A percentile compares a stretch with the other conserved stretches of the same genome.
Evolutionary conservation across 225 moss, liverwort and hornwort species (phyloP).

Genomic region (Bryum argenteum): DNA sequence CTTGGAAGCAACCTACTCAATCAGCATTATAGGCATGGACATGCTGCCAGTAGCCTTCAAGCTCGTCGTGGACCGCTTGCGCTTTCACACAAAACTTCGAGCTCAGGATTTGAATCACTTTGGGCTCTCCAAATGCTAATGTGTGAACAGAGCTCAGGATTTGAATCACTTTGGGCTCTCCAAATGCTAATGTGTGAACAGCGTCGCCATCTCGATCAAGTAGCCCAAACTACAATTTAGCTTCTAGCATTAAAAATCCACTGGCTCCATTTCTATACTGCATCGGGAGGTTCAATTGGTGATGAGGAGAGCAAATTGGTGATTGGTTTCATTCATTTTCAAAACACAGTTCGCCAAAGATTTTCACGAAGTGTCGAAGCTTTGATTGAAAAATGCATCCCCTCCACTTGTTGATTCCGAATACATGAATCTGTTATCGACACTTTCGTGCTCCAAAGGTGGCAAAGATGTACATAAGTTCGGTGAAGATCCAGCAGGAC

Average conservation of each 20-base stretch:
- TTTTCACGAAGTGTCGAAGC: not conserved
- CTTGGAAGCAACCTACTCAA: constrained; percentile 25
- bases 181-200: constrained; percentile 9
- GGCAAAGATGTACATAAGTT: no score
- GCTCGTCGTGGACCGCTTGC: constrained; percentile 31
- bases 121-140: constrained; percentile 8
- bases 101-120: not conserved
- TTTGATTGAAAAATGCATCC: no score
- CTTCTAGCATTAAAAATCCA: not conserved
- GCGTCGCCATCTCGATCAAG: constrained; percentile 21
- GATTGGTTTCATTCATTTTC: not conserved
- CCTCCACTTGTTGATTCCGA: no score
- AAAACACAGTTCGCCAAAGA: constrained; percentile 20
- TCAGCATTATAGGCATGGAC: constrained; percentile 68
- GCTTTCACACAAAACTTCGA: constrained; percentile 27
- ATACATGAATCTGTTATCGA: no score
- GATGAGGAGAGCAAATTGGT: not conserved
- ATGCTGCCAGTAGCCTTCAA: constrained; percentile 74
- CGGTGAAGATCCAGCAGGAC: no score
- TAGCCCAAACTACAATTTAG: not conserved
- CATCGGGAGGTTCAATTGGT: not conserved
- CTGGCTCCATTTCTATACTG: no score
- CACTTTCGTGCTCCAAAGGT: no score
- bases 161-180: constrained; percentile 10
- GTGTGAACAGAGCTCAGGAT: constrained; percentile 15